A percentile compares a stretch with the other conserved stretches of the same genome.
These are phyloP conservation scores for Leishmania mexicana DNA, from an alignment of 208 protist species.

Conservation along the genomic window DNA sequence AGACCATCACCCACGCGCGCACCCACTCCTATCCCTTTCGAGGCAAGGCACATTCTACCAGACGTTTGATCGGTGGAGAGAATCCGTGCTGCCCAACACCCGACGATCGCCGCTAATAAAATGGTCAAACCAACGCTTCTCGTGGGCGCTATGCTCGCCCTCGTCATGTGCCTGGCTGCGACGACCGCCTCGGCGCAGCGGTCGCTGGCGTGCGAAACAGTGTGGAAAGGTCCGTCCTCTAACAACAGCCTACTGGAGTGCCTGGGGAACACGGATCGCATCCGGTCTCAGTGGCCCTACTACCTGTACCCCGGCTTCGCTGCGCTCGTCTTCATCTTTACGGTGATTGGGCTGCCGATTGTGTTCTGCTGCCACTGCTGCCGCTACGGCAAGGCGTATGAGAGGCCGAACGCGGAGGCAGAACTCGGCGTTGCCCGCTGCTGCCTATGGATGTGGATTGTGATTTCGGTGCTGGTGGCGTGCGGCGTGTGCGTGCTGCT, in stretches of 20 bases:
- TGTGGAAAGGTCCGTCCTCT: conserved; percentile 59
- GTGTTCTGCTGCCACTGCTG: conserved; percentile 62
- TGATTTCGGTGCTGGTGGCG: conserved; percentile 50
- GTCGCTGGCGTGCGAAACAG: conserved; percentile 75
- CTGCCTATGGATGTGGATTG: conserved; percentile 75
- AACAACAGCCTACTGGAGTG: conserved; percentile 67
- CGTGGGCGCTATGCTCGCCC: conserved; percentile 29
- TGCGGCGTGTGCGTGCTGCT: conserved; percentile 62
- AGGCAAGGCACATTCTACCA: not conserved
- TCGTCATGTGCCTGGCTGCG: conserved; percentile 35
- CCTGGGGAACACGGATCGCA: conserved; percentile 47
- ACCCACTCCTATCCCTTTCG: not conserved
- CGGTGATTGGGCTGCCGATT: conserved; percentile 58
- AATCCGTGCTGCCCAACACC: too few species aligned
- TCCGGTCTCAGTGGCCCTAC: conserved; percentile 56
- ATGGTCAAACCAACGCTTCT: conserved; percentile 13
- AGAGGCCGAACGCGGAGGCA: conserved; percentile 27
- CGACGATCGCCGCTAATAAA: not conserved
- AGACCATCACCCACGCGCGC: not conserved
- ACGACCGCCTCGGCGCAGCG: conserved; percentile 35
- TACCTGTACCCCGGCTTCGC: conserved; percentile 60
- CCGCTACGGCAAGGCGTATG: conserved; percentile 38
- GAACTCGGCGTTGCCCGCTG: conserved; percentile 39
- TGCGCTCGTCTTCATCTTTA: conserved; percentile 57
- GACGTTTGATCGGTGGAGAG: too few species aligned